Base-by-base conservation (phyloP, 2,329 filamentous ascomycete species). In the Hypoxylon sp. region DNA sequence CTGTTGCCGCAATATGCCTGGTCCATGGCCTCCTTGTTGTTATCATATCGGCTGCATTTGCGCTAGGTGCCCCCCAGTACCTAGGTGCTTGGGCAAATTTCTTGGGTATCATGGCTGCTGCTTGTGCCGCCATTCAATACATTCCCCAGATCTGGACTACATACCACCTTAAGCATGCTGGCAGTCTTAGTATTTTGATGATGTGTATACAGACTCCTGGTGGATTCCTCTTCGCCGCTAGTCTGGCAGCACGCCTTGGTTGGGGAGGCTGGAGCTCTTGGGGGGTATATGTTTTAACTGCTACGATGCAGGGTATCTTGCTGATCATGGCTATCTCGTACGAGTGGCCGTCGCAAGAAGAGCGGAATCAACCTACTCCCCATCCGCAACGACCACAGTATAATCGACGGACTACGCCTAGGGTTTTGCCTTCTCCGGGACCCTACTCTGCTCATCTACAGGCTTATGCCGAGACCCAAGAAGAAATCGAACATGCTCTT, bases 151-250 rank as follows among this genome's bases (percentile, higher is more conserved):
- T 99, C 71, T 94, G 90, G 82, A 98, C 92, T 58, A 99, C 96
- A 0, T 97, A 93, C 81, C 87, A 85, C 58, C 84, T 98, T 64
- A 92, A 95, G 78, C 91, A 94, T 74, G 92, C 97, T 1, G 94
- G 94, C 60, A 97, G 94, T 78, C 83, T 99, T 74, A 97, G 94
- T 76, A 96, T 99, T 63, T 91, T 94, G 3, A 98, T 98, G 92
- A 98, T 99, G 94, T 92, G 92, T 78, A 97, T 99, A 35, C 96
- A 99, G 80, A 98, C 95, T 0, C 96, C 96, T 0, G 96, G 96
- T 0, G 94, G 94, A 66, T 91, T 97, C 73, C 83, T 99, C 5
- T 98, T 97, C 82, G 94, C 95, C 0, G 91, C 87, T 11, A 98
- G 94, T 78, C 82, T 99, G 47, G 94, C 91, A 55, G 89, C 88